These are phyloP conservation scores for Wickerhamomyces sp. DNA, from an alignment of 1,139 yeast species.

Conservation along the genomic window DNA sequence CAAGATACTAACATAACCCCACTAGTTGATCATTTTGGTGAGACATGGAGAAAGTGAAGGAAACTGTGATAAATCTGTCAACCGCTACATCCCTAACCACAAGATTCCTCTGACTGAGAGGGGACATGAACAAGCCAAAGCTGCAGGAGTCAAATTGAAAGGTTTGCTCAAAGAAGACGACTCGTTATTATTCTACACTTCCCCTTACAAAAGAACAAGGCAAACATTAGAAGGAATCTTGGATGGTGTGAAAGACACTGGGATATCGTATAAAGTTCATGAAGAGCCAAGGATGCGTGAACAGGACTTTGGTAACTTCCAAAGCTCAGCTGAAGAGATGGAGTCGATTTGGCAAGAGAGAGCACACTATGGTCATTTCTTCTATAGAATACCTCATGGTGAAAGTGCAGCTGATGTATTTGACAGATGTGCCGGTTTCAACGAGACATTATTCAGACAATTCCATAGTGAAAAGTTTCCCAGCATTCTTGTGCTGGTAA, in stretches of 20 bases:
- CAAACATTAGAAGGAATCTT: slow-evolving; percentile 72
- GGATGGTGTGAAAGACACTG: slow-evolving; percentile 49
- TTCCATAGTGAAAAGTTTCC: slow-evolving; percentile 67
- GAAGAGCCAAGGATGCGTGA: slow-evolving; percentile 92
- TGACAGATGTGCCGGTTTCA: slow-evolving; percentile 85
- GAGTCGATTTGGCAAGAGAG: slow-evolving; percentile 73
- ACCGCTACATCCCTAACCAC: slow-evolving; percentile 74
- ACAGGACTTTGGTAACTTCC: slow-evolving; percentile 93
- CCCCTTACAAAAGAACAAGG: slow-evolving; percentile 78
- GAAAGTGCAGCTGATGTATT: slow-evolving; percentile 95
- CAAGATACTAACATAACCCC: slow-evolving; percentile 1
- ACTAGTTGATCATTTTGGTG: slow-evolving; percentile 63
- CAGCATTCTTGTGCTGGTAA: slow-evolving; percentile 69
- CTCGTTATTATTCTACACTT: slow-evolving; percentile 61
- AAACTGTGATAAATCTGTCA: slow-evolving; percentile 75
- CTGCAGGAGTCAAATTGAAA: slow-evolving; percentile 60
- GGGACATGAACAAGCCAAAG: slow-evolving; percentile 64
- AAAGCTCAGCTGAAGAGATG: slow-evolving; percentile 73
- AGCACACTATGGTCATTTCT: slow-evolving; percentile 87
- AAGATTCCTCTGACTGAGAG: slow-evolving; percentile 60
- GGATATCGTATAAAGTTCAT: slow-evolving; percentile 47
- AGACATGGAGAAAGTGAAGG: slow-evolving; percentile 94
- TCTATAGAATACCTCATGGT: slow-evolving; percentile 86
- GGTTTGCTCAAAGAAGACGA: slow-evolving; percentile 47
- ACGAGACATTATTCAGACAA: slow-evolving; percentile 79